Conservation (phyloP, 495 filamentous ascomycete genomes). For the Bathelium albidoporum region DNA sequence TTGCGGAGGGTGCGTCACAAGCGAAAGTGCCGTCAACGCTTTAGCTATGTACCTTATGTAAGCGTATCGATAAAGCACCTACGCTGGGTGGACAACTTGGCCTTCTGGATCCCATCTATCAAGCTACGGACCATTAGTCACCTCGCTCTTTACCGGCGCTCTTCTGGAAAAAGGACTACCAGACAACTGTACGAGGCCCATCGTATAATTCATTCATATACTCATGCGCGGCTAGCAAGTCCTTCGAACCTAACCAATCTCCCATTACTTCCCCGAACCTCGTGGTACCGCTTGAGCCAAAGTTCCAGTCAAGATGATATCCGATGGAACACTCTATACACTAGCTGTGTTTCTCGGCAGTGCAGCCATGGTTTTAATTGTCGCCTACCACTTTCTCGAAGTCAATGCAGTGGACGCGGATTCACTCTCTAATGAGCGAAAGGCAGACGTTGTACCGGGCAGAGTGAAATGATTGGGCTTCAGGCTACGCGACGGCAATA, state of each 20-base stretch:
- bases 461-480: slow-evolving; percentile 20
- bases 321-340: slow-evolving; percentile 36
- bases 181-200: neutral
- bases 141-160: neutral
- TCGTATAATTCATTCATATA: too few species aligned
- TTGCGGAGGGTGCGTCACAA: too few species aligned
- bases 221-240: too few species aligned
- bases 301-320: slow-evolving; percentile 28
- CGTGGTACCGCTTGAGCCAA: neutral
- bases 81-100: neutral
- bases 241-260: neutral
- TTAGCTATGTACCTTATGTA: neutral
- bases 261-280: neutral
- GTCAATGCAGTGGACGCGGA: slow-evolving; percentile 62
- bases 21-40: too few species aligned
- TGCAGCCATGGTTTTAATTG: slow-evolving; percentile 82
- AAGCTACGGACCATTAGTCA: too few species aligned
- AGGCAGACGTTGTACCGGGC: slow-evolving; percentile 23
- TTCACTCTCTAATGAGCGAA: slow-evolving; percentile 24
- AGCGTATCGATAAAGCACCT: neutral
- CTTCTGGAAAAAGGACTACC: neutral
- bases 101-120: neutral
- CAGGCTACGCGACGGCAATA: neutral
- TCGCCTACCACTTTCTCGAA: slow-evolving; percentile 95
- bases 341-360: slow-evolving; percentile 92